Evolutionary conservation across 164 flowering plant genomes (phyloP), one percentile per base, ranked within the genome.

Genomic region (Stephania cephalantha): DNA sequence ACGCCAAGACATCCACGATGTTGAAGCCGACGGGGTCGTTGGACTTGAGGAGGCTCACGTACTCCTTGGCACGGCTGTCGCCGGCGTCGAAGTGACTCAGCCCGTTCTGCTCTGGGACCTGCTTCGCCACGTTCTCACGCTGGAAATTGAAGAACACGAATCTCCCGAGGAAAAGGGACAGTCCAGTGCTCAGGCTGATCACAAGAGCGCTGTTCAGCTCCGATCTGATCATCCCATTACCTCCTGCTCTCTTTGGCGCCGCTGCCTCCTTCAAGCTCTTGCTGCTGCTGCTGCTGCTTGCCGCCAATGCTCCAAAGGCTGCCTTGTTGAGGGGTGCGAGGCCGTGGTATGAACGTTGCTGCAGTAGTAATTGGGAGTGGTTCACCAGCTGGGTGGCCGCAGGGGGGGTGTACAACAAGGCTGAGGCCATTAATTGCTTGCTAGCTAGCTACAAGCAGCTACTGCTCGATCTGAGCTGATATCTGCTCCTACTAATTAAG

Each of bases 101-200:
- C 0, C 99, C 99, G 73, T 95, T 95, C 82, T 95, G 99, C 88
- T 81, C 93, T 3, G 99, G 99, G 30, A 92, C 98, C 74, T 93
- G 99, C 65, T 93, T 95, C 4, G 98, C 97, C 71, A 90, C 96
- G 79, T 95, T 95, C 84, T 95, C 99, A 65, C 99, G 84, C 83
- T 95, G 99, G 87, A 95, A 95, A 80, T 89, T 90, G 86, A 95
- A 95, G 99, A 95, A 95, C 10, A 95, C 99, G 79, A 95, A 95
- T 80, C 99, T 81, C 0, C 99, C 99, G 70, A 95, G 55, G 93
- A 95, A 93, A n/a, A 93, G 86, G 2, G 99, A 95, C 5, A 93
- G 81, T 12, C 97, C 99, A 0, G 99, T 95, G 93, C 99, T 95
- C 67, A 95, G 80, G 87, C 96, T 93, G 76, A 95, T 95, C 66